Evolutionary conservation across 164 flowering plant species (phyloP).

Genomic region (Platanus orientalis): DNA sequence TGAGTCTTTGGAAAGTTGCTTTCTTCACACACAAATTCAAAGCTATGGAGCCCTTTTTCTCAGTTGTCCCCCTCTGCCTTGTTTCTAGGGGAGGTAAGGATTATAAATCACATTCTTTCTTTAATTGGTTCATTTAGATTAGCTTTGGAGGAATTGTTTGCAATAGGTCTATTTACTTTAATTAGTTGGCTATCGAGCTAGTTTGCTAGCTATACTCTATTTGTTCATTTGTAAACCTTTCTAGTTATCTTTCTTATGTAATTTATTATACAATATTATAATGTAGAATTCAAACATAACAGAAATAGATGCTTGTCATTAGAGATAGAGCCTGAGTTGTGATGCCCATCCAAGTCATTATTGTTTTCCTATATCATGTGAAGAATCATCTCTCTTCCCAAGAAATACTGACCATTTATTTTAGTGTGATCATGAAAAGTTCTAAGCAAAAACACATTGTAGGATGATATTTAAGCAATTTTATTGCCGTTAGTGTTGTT

Average conservation of each 20-base stretch:
- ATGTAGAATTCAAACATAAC: not conserved
- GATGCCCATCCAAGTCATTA: too few relatives aligned
- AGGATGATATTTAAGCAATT: too few relatives aligned
- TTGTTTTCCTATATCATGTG: too few relatives aligned
- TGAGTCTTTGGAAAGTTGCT: conserved; percentile 99
- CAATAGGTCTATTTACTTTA: not conserved
- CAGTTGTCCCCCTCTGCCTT: conserved; percentile 92
- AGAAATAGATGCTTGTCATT: not conserved
- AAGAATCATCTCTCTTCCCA: too few relatives aligned
- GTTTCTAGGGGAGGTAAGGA: conserved; percentile 88
- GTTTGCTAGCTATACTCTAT: not conserved
- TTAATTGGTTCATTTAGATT: conserved; percentile 1
- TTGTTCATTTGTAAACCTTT: too few relatives aligned
- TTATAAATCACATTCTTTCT: conserved; percentile 2
- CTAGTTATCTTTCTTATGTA: not conserved
- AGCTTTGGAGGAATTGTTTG: not conserved
- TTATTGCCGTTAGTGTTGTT: too few relatives aligned
- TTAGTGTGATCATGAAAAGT: too few relatives aligned
- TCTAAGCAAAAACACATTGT: too few relatives aligned
- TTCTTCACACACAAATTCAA: conserved; percentile 97
- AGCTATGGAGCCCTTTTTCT: conserved; percentile 98
- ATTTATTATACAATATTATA: too few relatives aligned
- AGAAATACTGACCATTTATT: too few relatives aligned
- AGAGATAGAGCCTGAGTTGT: not conserved
- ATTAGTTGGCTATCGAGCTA: not conserved